Evolutionary conservation across 208 protist species (phyloP).

Genomic region (Entamoeba histolytica): DNA sequence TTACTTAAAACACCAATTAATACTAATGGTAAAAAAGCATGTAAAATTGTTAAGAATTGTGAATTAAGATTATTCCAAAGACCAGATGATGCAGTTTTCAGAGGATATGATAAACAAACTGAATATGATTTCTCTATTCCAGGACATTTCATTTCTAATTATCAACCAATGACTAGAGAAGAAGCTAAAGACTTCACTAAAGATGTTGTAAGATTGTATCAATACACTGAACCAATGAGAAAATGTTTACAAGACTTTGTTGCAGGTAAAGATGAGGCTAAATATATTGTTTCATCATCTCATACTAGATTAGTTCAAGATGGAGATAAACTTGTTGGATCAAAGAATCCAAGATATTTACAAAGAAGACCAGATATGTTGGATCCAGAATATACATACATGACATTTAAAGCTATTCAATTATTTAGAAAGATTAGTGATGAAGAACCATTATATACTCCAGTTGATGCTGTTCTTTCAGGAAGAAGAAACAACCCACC

Average conservation of each 20-base stretch:
- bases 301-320: constrained; percentile 15
- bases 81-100: constrained; percentile 30
- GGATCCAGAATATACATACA: background rate
- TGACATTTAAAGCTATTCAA: background rate
- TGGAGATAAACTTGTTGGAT: background rate
- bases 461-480: constrained; percentile 18
- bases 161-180: background rate
- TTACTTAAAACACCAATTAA: background rate
- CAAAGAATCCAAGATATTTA: constrained; percentile 25
- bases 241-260: background rate
- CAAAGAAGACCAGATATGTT: constrained; percentile 7
- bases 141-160: background rate
- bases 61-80: constrained; percentile 37
- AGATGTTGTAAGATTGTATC: constrained; percentile 18
- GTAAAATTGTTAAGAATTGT: constrained; percentile 27
- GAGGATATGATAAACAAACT: constrained; percentile 20
- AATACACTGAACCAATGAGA: constrained; percentile 26
- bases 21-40: background rate
- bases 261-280: background rate
- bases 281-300: constrained; percentile 2
- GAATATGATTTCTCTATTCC: background rate
- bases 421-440: constrained; percentile 3
- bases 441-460: constrained; percentile 3
- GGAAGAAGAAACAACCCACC: constrained; percentile 24
- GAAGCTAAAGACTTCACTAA: background rate